A percentile compares a stretch with the other conserved stretches of the same genome.
Evolutionary conservation across 2,329 filamentous ascomycete genomes (phyloP).

Genomic region (Diaporthe vaccinii): DNA sequence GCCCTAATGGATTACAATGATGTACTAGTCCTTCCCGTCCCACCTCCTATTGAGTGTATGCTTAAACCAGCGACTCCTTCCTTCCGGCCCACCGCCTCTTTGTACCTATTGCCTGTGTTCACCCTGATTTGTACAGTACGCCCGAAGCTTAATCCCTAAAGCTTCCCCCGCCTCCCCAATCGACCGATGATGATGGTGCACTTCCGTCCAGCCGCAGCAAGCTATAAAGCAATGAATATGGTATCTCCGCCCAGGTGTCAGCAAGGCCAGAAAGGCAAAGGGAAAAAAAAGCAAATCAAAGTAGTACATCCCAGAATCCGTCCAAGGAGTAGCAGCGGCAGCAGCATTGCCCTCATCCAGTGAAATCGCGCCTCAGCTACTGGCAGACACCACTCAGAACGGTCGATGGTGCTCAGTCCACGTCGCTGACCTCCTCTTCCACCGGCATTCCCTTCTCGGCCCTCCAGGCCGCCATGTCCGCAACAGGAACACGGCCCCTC

Average conservation of each 20-base stretch:
- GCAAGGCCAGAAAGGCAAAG: neutral
- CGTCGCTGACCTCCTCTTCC: conserved; percentile 49
- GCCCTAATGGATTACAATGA: conserved; percentile 33
- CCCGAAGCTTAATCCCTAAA: neutral
- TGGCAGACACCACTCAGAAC: neutral
- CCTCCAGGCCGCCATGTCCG: conserved; percentile 70
- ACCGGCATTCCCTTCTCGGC: conserved; percentile 57
- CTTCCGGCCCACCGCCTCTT: neutral
- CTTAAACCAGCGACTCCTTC: neutral
- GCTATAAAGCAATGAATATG: neutral
- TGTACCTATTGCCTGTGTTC: neutral
- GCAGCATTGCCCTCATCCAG: neutral
- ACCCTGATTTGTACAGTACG: conserved; percentile 6
- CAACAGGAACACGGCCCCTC: conserved; percentile 78
- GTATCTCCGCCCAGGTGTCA: conserved; percentile 14
- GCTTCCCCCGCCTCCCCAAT: neutral
- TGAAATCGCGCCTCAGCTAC: neutral
- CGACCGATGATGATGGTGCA: neutral
- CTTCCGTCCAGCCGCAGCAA: neutral
- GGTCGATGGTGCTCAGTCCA: conserved; percentile 42
- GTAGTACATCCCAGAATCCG: conserved; percentile 3
- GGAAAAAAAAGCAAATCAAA: conserved; percentile 19
- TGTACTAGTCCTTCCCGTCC: conserved; percentile 26
- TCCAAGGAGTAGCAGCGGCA: neutral
- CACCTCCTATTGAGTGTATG: neutral